Evolutionary conservation across 176 grass and related monocot species (phyloP).

Genomic region (Juncus inflexus): DNA sequence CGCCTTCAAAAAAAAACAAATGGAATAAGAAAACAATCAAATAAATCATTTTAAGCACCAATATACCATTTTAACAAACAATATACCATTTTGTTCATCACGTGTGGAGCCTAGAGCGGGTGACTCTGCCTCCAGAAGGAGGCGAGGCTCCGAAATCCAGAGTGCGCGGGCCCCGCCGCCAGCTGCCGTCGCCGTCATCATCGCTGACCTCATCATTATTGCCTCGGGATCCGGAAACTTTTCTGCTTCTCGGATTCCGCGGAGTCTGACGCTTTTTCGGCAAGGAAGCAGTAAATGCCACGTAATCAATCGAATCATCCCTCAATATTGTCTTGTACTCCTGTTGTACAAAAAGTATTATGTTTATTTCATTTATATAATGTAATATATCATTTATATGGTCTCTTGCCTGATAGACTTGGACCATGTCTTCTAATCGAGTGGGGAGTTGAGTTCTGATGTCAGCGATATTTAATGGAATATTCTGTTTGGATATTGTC

Average conservation of each 20-base stretch:
- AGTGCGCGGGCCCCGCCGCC: conserved; percentile 34
- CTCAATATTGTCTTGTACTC: conserved; percentile 82
- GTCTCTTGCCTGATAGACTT: conserved; percentile 61
- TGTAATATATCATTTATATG: background rate
- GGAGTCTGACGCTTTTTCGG: conserved; percentile 73
- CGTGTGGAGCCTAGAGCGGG: conserved; percentile 61
- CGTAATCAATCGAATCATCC: conserved; percentile 89
- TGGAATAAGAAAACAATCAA: too few species aligned
- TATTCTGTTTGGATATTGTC: conserved; percentile 74
- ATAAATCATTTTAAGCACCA: conserved; percentile 10
- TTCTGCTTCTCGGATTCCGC: conserved; percentile 60
- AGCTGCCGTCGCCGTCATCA: conserved; percentile 51
- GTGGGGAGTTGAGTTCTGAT: conserved; percentile 49
- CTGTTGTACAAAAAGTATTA: conserved; percentile 31
- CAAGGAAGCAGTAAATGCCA: conserved; percentile 38
- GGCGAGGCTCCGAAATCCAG: conserved; percentile 64
- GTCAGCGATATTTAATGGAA: conserved; percentile 63
- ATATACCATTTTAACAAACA: background rate
- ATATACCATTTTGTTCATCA: conserved; percentile 18
- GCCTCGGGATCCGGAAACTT: conserved; percentile 28
- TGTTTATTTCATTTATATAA: background rate
- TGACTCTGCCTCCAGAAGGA: conserved; percentile 54
- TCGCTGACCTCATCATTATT: conserved; percentile 48
- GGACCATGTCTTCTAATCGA: conserved; percentile 51
- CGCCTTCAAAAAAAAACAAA: too few species aligned